These are phyloP conservation scores for Candida incommunis DNA, from an alignment of 805 yeast genomes.

Conservation along the genomic window DNA sequence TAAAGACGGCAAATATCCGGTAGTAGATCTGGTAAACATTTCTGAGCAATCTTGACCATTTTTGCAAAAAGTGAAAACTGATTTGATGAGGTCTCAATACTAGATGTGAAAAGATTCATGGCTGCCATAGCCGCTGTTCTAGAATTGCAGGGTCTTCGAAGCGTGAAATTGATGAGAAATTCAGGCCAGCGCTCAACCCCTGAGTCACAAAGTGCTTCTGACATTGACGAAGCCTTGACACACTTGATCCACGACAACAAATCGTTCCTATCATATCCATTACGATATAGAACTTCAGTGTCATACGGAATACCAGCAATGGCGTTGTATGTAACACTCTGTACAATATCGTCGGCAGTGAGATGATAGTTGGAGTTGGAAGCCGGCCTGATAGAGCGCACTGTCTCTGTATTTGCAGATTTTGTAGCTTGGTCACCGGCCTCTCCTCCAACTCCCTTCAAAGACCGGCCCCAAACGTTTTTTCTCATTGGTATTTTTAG, in stretches of 20 bases:
- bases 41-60: neutral
- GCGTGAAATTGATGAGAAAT: neutral
- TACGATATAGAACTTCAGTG: constrained; percentile 3
- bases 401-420: too few relatives aligned
- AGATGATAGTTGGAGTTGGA: too few relatives aligned
- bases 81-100: neutral
- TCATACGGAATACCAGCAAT: too few relatives aligned
- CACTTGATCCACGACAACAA: constrained; percentile 7
- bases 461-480: too few relatives aligned
- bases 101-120: neutral
- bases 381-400: too few relatives aligned
- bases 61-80: neutral
- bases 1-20: neutral
- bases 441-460: too few relatives aligned
- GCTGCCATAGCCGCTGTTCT: neutral
- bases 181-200: neutral
- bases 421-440: too few relatives aligned
- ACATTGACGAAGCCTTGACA: neutral
- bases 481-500: constrained; percentile 3
- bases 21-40: neutral
- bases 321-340: too few relatives aligned
- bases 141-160: neutral
- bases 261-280: constrained; percentile 6
- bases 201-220: neutral
- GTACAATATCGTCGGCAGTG: too few relatives aligned